Evolutionary conservation across 2,329 filamentous ascomycete species (phyloP).

Genomic region (Tolypocladium ovalisporum): DNA sequence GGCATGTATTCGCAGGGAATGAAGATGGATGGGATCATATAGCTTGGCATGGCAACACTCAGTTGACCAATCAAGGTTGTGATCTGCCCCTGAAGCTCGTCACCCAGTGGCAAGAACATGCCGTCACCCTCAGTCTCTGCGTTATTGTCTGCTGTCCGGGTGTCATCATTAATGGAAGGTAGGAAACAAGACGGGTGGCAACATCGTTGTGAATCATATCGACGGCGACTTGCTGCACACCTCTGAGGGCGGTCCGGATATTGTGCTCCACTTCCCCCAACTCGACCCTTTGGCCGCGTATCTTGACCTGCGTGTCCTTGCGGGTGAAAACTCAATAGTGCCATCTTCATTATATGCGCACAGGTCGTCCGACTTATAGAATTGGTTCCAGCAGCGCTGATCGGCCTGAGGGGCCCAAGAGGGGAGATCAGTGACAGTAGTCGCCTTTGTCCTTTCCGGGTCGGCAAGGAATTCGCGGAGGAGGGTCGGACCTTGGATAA

Average conservation of each 20-base stretch:
- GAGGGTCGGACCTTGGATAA: constrained; percentile 5
- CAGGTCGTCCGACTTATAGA: constrained; percentile 10
- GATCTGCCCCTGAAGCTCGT: not conserved
- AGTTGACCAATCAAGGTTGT: not conserved
- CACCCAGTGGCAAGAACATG: not conserved
- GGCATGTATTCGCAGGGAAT: constrained; percentile 6
- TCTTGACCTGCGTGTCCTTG: constrained; percentile 6
- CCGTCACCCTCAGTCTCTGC: not conserved
- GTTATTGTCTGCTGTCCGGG: not conserved
- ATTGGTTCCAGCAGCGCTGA: not conserved
- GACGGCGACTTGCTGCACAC: not conserved
- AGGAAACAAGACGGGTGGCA: no score
- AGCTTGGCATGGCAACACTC: not conserved
- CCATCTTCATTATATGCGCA: constrained; percentile 6
- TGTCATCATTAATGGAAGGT: not conserved
- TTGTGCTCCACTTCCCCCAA: constrained; percentile 7
- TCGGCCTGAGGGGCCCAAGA: not conserved
- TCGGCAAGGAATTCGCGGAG: constrained; percentile 3
- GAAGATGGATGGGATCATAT: constrained; percentile 7
- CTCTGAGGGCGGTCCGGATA: no score
- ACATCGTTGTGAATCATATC: not conserved
- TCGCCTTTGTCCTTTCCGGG: not conserved
- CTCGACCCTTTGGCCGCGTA: constrained; percentile 9
- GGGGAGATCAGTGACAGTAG: not conserved
- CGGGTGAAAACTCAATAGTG: constrained; percentile 5